phyloP scores from a whole-genome alignment of 2,329 filamentous ascomycete genomes.

The Alternaria ethzedia region DNA sequence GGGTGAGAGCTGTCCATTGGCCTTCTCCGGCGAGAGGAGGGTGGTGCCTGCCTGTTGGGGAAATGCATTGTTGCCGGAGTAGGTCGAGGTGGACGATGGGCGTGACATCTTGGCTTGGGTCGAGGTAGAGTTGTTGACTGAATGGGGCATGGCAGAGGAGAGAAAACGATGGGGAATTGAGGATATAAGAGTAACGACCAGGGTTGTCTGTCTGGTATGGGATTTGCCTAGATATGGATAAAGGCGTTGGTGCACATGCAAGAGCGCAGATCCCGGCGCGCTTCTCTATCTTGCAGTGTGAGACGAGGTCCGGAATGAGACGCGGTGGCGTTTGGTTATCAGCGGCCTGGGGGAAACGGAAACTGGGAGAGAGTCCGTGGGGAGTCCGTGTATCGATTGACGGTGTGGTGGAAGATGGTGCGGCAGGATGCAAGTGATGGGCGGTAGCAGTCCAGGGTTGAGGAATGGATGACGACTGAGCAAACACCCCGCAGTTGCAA shows the following conservation, averaged over 20 bases:
- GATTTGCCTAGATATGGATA: constrained; percentile 37
- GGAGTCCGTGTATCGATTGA: constrained; percentile 1
- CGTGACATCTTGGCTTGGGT: constrained; percentile 45
- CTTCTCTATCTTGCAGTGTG: constrained; percentile 18
- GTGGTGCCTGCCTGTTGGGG: constrained; percentile 44
- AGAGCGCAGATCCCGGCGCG: constrained; percentile 18
- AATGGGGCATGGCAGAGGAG: constrained; percentile 43
- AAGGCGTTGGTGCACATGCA: constrained; percentile 29
- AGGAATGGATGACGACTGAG: background rate
- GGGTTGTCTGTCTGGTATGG: constrained; percentile 29
- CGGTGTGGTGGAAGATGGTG: constrained; percentile 2
- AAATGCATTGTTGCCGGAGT: constrained; percentile 40
- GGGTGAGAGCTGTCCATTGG: constrained; percentile 40
- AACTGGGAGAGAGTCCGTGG: constrained; percentile 1
- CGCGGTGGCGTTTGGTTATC: constrained; percentile 10
- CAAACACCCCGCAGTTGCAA: constrained; percentile 2
- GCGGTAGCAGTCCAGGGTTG: background rate
- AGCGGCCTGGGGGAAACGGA: background rate
- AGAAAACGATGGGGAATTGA: constrained; percentile 10
- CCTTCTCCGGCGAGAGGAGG: constrained; percentile 35
- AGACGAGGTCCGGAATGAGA: constrained; percentile 12
- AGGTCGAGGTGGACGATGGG: constrained; percentile 44
- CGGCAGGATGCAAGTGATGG: background rate
- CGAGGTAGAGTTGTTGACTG: constrained; percentile 40
- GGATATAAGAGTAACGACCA: constrained; percentile 16